phyloP scores from a whole-genome alignment of 176 grass and related monocot genomes.

The Oryza australiensis region DNA sequence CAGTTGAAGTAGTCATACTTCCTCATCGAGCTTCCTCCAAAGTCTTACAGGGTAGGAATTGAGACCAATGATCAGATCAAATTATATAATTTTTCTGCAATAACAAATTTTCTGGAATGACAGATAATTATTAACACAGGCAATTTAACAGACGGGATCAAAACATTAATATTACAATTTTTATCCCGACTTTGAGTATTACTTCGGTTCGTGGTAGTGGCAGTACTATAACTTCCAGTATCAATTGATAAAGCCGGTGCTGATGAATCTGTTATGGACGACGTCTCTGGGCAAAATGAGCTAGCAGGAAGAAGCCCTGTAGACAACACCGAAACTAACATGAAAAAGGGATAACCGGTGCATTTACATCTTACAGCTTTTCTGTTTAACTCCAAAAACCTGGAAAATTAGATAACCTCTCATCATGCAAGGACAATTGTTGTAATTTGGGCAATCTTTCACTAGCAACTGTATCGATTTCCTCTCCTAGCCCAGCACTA shows the following conservation, averaged over 20 bases:
- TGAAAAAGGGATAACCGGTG: not conserved
- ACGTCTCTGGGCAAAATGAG: conserved; percentile 31
- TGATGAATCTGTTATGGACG: conserved; percentile 45
- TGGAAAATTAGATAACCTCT: not conserved
- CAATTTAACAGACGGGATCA: no score
- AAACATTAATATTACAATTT: not conserved
- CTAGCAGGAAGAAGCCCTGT: conserved; percentile 38
- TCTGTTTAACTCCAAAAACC: not conserved
- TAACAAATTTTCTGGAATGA: no score
- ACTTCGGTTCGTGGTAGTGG: not conserved
- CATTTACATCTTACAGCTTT: not conserved
- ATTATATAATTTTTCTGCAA: no score
- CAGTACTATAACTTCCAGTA: conserved; percentile 37
- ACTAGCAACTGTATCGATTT: no score
- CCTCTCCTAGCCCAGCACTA: no score
- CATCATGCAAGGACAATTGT: not conserved
- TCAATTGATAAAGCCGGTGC: conserved; percentile 39
- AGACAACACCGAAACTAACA: conserved; percentile 16
- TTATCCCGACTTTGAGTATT: conserved; percentile 16
- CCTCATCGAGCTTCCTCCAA: no score
- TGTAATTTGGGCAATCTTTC: no score
- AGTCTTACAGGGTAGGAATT: no score
- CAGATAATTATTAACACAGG: no score
- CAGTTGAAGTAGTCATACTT: no score
- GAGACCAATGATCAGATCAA: no score